Conservation (phyloP, 108 stramenopile species). For the Nitzschia inconspicua region DNA sequence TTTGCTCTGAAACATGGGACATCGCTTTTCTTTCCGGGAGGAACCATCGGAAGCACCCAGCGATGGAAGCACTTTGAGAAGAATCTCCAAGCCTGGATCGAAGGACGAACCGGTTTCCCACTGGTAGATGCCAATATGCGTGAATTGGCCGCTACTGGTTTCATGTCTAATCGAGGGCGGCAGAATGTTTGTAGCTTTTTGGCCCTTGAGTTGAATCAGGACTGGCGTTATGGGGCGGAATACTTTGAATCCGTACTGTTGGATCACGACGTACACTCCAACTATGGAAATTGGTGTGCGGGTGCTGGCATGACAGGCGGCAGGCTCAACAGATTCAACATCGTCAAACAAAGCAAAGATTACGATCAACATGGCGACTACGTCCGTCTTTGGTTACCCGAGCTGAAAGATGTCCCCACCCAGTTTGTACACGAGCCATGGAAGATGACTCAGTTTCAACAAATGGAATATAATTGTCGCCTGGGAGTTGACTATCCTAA, state of each 20-base stretch:
- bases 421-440: constrained; percentile 81
- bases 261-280: constrained; percentile 94
- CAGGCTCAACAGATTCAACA: constrained; percentile 89
- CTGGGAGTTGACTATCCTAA: constrained; percentile 85
- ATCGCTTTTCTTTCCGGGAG: constrained; percentile 75
- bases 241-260: constrained; percentile 89
- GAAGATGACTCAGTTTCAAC: constrained; percentile 82
- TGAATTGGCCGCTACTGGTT: constrained; percentile 92
- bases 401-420: constrained; percentile 78
- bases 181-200: constrained; percentile 96
- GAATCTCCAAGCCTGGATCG: constrained; percentile 67
- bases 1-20: constrained; percentile 87
- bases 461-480: constrained; percentile 62
- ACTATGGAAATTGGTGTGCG: constrained; percentile 95
- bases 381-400: constrained; percentile 94
- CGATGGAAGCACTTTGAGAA: constrained; percentile 59
- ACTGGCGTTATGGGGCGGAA: constrained; percentile 95
- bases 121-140: constrained; percentile 99
- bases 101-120: constrained; percentile 89
- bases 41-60: constrained; percentile 50
- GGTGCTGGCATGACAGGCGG: constrained; percentile 94
- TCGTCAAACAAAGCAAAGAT: constrained; percentile 93
- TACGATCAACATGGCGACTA: constrained; percentile 95
- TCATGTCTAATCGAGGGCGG: constrained; percentile 96
- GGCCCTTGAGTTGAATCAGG: constrained; percentile 88